Percentiles rank a stretch among this genome's conserved stretches.
phyloP scores from a whole-genome alignment of 1,139 yeast genomes.

The Hyphopichia pseudoburtonii region DNA sequence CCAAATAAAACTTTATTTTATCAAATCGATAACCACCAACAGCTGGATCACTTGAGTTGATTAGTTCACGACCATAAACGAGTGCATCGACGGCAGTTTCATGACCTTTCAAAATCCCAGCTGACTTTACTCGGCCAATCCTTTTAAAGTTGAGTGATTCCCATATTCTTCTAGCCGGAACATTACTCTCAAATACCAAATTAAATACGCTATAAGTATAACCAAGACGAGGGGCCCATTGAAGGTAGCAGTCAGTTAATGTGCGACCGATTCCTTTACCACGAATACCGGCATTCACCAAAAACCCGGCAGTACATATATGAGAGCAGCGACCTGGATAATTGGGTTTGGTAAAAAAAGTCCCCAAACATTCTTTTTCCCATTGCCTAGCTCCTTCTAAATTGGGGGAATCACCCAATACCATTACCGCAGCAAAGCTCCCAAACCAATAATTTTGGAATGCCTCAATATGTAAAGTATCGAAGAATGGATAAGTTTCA shows the following conservation, averaged over 20 bases:
- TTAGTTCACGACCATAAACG: constrained; percentile 62
- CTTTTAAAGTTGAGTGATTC: constrained; percentile 77
- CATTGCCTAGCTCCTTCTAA: constrained; percentile 67
- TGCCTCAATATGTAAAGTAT: constrained; percentile 67
- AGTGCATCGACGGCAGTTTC: constrained; percentile 81
- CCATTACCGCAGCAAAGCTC: constrained; percentile 83
- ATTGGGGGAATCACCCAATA: constrained; percentile 68
- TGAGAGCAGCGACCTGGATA: constrained; percentile 93
- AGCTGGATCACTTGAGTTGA: constrained; percentile 48
- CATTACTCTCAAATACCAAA: constrained; percentile 84
- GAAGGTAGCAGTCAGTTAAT: constrained; percentile 75
- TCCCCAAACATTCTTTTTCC: constrained; percentile 89
- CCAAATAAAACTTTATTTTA: constrained; percentile 72
- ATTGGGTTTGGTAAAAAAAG: constrained; percentile 80
- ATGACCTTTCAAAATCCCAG: constrained; percentile 83
- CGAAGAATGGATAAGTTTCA: constrained; percentile 82
- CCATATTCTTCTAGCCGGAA: constrained; percentile 76
- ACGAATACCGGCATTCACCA: constrained; percentile 89
- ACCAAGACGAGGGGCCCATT: constrained; percentile 90
- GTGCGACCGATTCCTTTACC: constrained; percentile 93
- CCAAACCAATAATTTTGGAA: constrained; percentile 87
- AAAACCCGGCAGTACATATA: constrained; percentile 85
- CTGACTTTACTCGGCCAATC: constrained; percentile 76
- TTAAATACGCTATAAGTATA: constrained; percentile 83
- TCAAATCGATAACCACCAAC: constrained; percentile 69